Conservation (phyloP, 257 asterid genomes). For the Plantago major region DNA sequence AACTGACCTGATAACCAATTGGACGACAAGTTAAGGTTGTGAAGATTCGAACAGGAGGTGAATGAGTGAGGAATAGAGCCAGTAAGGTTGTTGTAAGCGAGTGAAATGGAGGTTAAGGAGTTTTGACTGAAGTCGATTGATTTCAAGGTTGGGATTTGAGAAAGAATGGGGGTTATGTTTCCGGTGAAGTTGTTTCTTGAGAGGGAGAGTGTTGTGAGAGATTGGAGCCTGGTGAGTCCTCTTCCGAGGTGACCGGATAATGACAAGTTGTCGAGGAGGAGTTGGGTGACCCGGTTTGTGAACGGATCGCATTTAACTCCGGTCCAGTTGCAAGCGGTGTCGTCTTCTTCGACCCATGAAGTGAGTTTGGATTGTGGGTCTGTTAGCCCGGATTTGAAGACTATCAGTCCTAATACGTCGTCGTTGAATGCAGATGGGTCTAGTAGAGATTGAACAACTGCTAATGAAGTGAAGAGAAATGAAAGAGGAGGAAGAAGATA, state of each 20-base stretch:
- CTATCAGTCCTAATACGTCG: conserved; percentile 79
- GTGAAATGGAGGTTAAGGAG: conserved; percentile 41
- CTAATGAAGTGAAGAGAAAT: conserved; percentile 7
- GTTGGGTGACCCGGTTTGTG: conserved; percentile 58
- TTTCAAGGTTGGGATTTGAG: conserved; percentile 41
- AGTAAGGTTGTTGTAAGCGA: conserved; percentile 63
- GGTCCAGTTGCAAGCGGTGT: conserved; percentile 59
- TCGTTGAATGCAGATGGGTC: conserved; percentile 65
- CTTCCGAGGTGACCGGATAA: conserved; percentile 74
- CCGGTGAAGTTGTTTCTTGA: conserved; percentile 70
- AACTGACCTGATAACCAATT: conserved; percentile 61
- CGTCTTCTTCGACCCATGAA: conserved; percentile 77
- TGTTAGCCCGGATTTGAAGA: conserved; percentile 55
- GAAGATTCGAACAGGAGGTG: conserved; percentile 48
- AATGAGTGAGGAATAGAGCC: conserved; percentile 58
- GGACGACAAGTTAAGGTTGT: conserved; percentile 53
- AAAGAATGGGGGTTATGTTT: conserved; percentile 42
- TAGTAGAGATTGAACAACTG: conserved; percentile 22
- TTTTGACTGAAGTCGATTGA: conserved; percentile 60
- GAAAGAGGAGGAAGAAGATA: not conserved
- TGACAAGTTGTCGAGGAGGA: conserved; percentile 45
- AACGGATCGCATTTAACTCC: conserved; percentile 60
- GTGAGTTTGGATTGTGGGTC: conserved; percentile 60
- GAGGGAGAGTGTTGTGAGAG: conserved; percentile 43
- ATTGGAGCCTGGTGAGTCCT: conserved; percentile 47